phyloP scores from a whole-genome alignment of 108 stramenopile species.

The Pseudonitzschia delicatissima region DNA sequence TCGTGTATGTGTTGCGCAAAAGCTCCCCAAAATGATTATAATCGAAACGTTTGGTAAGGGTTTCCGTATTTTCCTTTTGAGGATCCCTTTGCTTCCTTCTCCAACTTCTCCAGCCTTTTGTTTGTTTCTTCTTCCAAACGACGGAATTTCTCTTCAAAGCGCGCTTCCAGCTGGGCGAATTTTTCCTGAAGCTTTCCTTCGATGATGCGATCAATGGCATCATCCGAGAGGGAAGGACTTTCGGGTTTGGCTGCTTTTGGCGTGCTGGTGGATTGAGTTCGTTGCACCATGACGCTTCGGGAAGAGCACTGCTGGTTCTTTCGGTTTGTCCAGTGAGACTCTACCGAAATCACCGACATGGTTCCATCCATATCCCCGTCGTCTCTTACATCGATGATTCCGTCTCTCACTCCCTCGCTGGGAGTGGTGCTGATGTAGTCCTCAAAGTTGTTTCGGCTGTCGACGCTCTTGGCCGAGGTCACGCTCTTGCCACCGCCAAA shows the following conservation, averaged over 20 bases:
- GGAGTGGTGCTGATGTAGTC: too few species aligned
- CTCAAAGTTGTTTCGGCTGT: too few species aligned
- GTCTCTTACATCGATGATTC: too few species aligned
- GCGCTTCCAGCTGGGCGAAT: slow-evolving; percentile 22
- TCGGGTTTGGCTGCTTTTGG: not conserved
- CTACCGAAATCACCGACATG: slow-evolving; percentile 10
- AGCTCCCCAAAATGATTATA: not conserved
- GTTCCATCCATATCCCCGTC: too few species aligned
- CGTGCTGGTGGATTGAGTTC: not conserved
- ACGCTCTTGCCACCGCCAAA: not conserved
- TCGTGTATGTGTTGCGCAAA: not conserved
- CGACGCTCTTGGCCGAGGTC: too few species aligned
- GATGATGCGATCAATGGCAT: slow-evolving; percentile 19
- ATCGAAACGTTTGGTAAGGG: not conserved
- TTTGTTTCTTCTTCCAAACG: slow-evolving; percentile 32
- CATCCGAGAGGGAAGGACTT: not conserved
- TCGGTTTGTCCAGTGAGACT: slow-evolving; percentile 7
- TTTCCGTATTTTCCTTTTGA: not conserved
- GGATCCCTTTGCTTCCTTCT: slow-evolving; percentile 11
- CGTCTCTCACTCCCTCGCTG: too few species aligned
- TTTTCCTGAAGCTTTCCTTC: slow-evolving; percentile 35
- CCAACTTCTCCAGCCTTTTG: slow-evolving; percentile 34
- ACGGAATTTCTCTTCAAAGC: slow-evolving; percentile 30
- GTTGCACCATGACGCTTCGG: not conserved
- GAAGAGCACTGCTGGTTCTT: slow-evolving; percentile 4